These are phyloP conservation scores for Lasiosphaeria hispida DNA, from an alignment of 495 filamentous ascomycete species.

Conservation along the genomic window DNA sequence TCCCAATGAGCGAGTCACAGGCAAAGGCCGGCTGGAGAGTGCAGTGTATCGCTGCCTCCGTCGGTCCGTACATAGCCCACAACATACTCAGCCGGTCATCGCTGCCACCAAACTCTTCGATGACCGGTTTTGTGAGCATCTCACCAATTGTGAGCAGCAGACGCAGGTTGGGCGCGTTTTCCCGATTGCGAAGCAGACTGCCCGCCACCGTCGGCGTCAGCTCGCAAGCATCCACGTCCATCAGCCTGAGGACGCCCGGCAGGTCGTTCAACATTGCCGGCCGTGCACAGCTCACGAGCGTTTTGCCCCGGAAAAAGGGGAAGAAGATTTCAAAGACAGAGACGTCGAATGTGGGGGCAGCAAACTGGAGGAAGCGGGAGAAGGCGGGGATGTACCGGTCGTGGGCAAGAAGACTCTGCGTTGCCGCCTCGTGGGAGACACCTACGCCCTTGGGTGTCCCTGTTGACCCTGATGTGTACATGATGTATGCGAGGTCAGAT, in stretches of 20 bases:
- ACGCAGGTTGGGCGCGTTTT: slow-evolving; percentile 58
- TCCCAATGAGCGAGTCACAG: slow-evolving; percentile 49
- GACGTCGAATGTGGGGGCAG: slow-evolving; percentile 83
- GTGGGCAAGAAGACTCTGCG: slow-evolving; percentile 75
- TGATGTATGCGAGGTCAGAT: slow-evolving; percentile 71
- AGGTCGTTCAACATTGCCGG: slow-evolving; percentile 67
- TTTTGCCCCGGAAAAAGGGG: slow-evolving; percentile 65
- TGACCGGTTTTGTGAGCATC: slow-evolving; percentile 71
- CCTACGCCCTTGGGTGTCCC: slow-evolving; percentile 85
- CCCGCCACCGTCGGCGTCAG: slow-evolving; percentile 78
- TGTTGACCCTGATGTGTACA: slow-evolving; percentile 89
- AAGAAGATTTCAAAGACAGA: slow-evolving; percentile 90
- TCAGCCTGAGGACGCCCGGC: slow-evolving; percentile 55
- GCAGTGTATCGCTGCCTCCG: slow-evolving; percentile 77
- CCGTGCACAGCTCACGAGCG: slow-evolving; percentile 66
- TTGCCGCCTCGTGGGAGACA: slow-evolving; percentile 71
- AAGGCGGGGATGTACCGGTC: slow-evolving; percentile 70
- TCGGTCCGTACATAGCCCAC: slow-evolving; percentile 86
- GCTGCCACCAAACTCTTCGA: slow-evolving; percentile 67
- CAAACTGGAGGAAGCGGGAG: slow-evolving; percentile 79
- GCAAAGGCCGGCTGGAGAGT: slow-evolving; percentile 41
- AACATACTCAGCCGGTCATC: slow-evolving; percentile 51
- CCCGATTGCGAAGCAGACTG: slow-evolving; percentile 59
- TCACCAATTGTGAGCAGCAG: slow-evolving; percentile 81
- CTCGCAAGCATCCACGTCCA: slow-evolving; percentile 77